Percentiles rank a stretch among this genome's conserved stretches.
These are phyloP conservation scores for Hyphopichia buzzinii DNA, from an alignment of 1,139 yeast species.

Conservation along the genomic window DNA sequence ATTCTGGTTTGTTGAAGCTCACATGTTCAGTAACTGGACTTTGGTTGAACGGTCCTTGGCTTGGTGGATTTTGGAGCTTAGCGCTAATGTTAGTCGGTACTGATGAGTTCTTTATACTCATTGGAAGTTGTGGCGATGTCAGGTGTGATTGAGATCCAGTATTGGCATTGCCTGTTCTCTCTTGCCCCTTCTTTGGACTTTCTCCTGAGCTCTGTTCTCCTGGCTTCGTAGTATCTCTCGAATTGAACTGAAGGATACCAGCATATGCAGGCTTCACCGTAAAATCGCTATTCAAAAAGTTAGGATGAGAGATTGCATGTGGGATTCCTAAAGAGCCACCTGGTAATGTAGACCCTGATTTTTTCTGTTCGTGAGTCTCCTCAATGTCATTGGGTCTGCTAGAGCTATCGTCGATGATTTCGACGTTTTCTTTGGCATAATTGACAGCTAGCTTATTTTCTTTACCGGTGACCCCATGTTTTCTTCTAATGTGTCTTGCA, in stretches of 20 bases:
- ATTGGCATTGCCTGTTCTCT: neutral
- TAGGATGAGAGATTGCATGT: constrained; percentile 18
- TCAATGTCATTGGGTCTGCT: neutral
- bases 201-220: neutral
- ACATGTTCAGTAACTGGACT: constrained; percentile 3
- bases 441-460: constrained; percentile 49
- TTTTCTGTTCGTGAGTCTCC: constrained; percentile 5
- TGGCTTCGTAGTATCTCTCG: constrained; percentile 8
- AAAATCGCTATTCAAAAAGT: constrained; percentile 28
- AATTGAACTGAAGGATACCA: constrained; percentile 32
- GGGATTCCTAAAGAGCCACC: neutral
- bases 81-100: neutral
- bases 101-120: no score
- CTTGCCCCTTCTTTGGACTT: neutral
- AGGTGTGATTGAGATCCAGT: no score
- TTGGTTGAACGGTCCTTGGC: constrained; percentile 1
- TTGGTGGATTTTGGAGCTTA: neutral
- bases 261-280: constrained; percentile 30
- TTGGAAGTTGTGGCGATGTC: no score
- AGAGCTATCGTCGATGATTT: constrained; percentile 32
- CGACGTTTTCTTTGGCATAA: constrained; percentile 46
- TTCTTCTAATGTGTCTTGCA: constrained; percentile 46
- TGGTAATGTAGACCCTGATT: neutral
- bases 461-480: constrained; percentile 47
- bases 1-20: constrained; percentile 10